Base-by-base conservation (phyloP, 1,284 basidiomycete species). In the Heterobasidion irregulare region DNA sequence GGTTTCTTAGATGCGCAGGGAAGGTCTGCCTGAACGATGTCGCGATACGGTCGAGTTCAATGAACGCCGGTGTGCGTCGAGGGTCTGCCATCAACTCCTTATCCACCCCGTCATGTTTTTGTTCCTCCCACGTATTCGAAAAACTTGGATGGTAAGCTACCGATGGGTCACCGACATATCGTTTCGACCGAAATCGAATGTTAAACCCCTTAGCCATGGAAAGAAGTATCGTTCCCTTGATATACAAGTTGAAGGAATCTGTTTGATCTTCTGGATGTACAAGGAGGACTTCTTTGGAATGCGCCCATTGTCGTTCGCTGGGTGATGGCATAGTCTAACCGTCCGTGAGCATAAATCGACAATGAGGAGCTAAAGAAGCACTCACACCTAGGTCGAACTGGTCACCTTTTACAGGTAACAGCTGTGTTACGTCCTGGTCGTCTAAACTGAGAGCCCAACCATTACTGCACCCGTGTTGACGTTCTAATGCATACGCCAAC, bases 181-280 rank as follows among this genome's bases (percentile, higher is more conserved):
- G 78, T 61, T 74, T 77, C 33, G 79, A 72, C 34, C 80, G 73
- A 66, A 85, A 88, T 38, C 86, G 79, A 48, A 81, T 63, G 63
- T 89, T 89, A 68, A 86, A 89, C n/a, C 74, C 70, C 65, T 89
- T 90, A 38, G 86, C 80, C 50, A 72, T 76, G 9, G 86, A 87
- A 36, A 89, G 74, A 43, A 90, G 62, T 56, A 89, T 80, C 9
- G 77, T 74, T 18, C 80, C 77, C 64, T 90, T 90, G 65, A 89
- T 75, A 60, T 86, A 87, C n/a, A 90, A 64, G n/a, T 79, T 79
- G 61, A 88, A 88, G 1, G 85, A 80, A 64, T 90, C 87, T 0
- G 79, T 80, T 62, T 85, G 80, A n/a, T 75, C 72, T 45, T 79
- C 79, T 18, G 79, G 79, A 45, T 61, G 60, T 63, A 68, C 66